Evolutionary conservation across 371 early-diverging fungal species (phyloP).

Genomic region (Sporodiniella umbellata): DNA sequence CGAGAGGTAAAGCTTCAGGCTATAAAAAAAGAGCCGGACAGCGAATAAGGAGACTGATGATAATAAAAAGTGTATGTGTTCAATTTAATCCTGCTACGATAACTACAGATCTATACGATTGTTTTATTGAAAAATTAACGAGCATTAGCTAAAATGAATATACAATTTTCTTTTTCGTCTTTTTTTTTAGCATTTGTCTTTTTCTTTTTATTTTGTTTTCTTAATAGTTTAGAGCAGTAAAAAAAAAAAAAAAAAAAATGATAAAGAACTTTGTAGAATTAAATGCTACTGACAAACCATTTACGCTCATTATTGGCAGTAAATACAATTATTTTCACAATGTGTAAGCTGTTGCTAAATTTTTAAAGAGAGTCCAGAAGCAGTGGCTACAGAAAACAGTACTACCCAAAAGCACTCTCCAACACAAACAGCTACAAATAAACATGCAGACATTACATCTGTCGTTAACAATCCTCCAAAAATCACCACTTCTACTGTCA

Average conservation of each 20-base stretch:
- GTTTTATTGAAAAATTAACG: constrained; percentile 1
- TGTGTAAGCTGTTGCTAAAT: not conserved
- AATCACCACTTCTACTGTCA: no score
- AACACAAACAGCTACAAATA: no score
- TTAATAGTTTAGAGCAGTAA: no score
- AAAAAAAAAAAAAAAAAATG: no score
- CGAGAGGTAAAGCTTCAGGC: constrained; percentile 5
- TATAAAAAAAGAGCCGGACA: not conserved
- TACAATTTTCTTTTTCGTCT: not conserved
- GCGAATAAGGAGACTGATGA: constrained; percentile 1
- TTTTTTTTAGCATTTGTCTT: not conserved
- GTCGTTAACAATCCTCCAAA: no score
- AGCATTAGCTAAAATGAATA: not conserved
- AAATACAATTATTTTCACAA: not conserved
- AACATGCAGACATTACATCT: no score
- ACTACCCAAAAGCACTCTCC: no score
- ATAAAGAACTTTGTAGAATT: not conserved
- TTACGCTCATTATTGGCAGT: not conserved
- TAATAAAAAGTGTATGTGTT: constrained; percentile 1
- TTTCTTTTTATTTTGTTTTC: no score
- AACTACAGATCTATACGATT: not conserved
- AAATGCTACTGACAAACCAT: not conserved
- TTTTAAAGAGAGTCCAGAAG: not conserved
- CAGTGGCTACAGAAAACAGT: not conserved
- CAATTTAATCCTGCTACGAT: not conserved